A percentile compares a stretch with the other conserved stretches of the same genome.
Evolutionary conservation across 2,329 filamentous ascomycete species (phyloP).

Genomic region (Tolypocladium tundrense): DNA sequence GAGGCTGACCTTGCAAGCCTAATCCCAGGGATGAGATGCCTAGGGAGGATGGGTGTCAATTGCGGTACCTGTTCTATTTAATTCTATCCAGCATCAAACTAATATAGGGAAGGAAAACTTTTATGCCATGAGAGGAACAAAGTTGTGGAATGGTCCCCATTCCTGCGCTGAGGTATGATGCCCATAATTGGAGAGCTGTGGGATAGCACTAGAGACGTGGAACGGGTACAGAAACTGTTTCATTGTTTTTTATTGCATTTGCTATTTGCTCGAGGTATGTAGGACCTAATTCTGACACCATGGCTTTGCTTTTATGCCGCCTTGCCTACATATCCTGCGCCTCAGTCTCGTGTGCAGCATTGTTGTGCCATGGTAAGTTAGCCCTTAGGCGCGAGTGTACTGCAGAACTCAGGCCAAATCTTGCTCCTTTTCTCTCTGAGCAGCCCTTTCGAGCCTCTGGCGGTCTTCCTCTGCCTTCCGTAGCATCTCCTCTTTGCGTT

Average conservation of each 20-base stretch:
- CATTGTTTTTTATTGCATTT: background rate
- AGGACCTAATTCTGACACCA: background rate
- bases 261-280: background rate
- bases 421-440: slow-evolving; percentile 10
- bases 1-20: background rate
- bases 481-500: slow-evolving; percentile 37
- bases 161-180: background rate
- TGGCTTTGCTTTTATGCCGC: background rate
- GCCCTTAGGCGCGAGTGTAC: no score
- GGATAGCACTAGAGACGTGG: background rate
- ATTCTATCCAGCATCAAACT: background rate
- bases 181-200: background rate
- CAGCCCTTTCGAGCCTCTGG: slow-evolving; percentile 16
- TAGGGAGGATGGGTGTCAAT: background rate
- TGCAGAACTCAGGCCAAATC: background rate
- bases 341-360: background rate
- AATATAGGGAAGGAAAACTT: background rate
- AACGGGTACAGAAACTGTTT: background rate
- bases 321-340: no score
- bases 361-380: no score
- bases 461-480: slow-evolving; percentile 25
- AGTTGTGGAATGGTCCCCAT: background rate
- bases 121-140: background rate
- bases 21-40: background rate
- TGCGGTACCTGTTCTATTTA: background rate